Evolutionary conservation across 495 filamentous ascomycete species (phyloP), one percentile per base, ranked within the genome.

Genomic region (Aspergillus olivimuriae): DNA sequence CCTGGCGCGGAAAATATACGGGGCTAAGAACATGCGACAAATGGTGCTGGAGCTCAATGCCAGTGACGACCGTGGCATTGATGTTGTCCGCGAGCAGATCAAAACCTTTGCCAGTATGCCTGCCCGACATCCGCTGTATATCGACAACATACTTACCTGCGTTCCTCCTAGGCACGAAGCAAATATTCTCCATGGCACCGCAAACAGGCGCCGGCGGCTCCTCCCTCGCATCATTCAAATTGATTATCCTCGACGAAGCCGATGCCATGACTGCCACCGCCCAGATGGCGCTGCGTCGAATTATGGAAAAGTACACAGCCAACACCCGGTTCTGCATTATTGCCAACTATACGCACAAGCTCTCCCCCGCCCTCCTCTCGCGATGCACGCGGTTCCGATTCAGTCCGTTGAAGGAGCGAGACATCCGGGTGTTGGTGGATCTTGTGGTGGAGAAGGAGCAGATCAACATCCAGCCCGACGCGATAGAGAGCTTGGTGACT

Each of bases 231-330:
- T 73, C 73, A 4, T 99, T 83, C 71, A 99, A 99, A 66, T 80
- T 99, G 53, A 96, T 97, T 60, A 87, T 99, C 41, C 76, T 99
- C 17, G 92, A 99, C 66, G 92, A 99, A 66, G 92, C 92, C 22
- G 92, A 99, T 60, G 92, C 94, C 14, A 97, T 99, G 92, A 99
- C 92, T 4, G 78, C 85, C 16, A 87, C 89, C 0, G 92, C 92
- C 12, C 92, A 99, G 59, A 99, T 97, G 89, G 92, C 92, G 0
- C 74, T 99, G 20, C 81, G 92, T 48, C 70, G 92, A 33, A 99
- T 99, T 44, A 99, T 99, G 94, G 92, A 99, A 59, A 92, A 94
- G 63, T 99, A 97, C 67, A 99, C 92, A 0, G 87, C 89, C 46
- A 97, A 99, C 68, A 95, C 92, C 0, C 77, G 92, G 39, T 99